A percentile compares a stretch with the other conserved stretches of the same genome.
phyloP scores from a whole-genome alignment of 1,139 yeast species.

The Taiozyma sp. region DNA sequence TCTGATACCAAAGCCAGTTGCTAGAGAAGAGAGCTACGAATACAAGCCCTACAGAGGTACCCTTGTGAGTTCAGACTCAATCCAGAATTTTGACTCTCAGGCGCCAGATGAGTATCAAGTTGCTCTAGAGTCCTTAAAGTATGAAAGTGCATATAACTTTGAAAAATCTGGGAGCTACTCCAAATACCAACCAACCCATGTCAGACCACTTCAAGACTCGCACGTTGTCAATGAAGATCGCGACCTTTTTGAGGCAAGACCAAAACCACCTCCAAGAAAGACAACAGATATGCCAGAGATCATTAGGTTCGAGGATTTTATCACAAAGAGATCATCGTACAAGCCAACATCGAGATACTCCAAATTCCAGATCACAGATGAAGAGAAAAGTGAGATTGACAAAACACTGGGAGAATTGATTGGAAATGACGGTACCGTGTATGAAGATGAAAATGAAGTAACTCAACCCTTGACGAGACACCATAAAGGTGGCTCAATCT shows the following conservation, averaged over 20 bases:
- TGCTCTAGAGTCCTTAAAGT: conserved; percentile 23
- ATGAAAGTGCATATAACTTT: conserved; percentile 32
- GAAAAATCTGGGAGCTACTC: conserved; percentile 24
- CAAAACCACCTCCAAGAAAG: conserved; percentile 6
- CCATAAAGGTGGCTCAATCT: conserved; percentile 8
- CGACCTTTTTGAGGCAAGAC: not conserved
- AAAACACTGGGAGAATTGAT: conserved; percentile 13
- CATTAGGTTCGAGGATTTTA: conserved; percentile 21
- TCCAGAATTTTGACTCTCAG: conserved; percentile 10
- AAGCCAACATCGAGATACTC: conserved; percentile 12
- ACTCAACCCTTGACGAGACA: conserved; percentile 4
- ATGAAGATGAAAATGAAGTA: not conserved
- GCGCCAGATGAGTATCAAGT: conserved; percentile 15
- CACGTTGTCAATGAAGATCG: not conserved
- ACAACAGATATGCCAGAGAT: conserved; percentile 17
- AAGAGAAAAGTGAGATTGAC: conserved; percentile 16
- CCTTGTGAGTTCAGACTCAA: conserved; percentile 14
- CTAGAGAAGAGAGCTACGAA: conserved; percentile 1
- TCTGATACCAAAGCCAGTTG: conserved; percentile 8
- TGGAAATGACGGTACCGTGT: conserved; percentile 5
- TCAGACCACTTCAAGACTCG: not conserved
- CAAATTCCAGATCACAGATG: conserved; percentile 17
- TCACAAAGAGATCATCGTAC: conserved; percentile 3
- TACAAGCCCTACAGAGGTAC: not conserved
- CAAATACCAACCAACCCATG: not conserved